A percentile compares a stretch with the other conserved stretches of the same genome.
These are phyloP conservation scores for Vitis labrusca DNA, from an alignment of 164 flowering plant genomes.

Conservation along the genomic window DNA sequence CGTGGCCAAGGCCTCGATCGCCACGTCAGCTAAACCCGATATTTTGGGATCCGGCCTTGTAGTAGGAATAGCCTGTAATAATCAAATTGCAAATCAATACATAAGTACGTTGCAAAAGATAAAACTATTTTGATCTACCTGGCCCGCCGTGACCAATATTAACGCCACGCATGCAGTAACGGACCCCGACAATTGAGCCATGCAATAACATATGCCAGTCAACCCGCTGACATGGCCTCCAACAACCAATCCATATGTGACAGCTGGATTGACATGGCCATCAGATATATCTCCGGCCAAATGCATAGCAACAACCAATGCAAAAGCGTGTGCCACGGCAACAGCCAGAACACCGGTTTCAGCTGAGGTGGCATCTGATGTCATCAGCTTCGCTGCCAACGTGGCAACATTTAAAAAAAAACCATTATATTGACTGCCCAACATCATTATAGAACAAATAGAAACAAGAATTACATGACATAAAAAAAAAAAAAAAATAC, in stretches of 20 bases:
- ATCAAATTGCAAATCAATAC: neutral
- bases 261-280: conserved; percentile 27
- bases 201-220: conserved; percentile 16
- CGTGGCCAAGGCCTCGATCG: conserved; percentile 19
- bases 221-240: conserved; percentile 25
- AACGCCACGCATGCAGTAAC: conserved; percentile 21
- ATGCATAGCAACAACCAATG: conserved; percentile 16
- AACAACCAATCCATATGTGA: conserved; percentile 25
- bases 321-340: conserved; percentile 24
- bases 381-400: conserved; percentile 12
- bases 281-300: conserved; percentile 19
- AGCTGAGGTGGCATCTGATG: conserved; percentile 14
- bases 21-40: conserved; percentile 15
- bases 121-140: neutral
- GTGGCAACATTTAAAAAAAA: neutral
- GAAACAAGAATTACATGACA: no score
- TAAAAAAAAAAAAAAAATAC: no score
- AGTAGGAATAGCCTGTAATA: conserved; percentile 21
- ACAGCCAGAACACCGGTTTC: conserved; percentile 20
- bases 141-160: conserved; percentile 16
- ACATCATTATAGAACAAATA: no score
- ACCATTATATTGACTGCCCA: neutral
- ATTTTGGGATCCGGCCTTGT: conserved; percentile 16
- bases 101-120: no score
- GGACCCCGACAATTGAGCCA: conserved; percentile 25